Base-by-base conservation (phyloP, 306 rosid genomes). In the Dalbergia cochinchinensis region DNA sequence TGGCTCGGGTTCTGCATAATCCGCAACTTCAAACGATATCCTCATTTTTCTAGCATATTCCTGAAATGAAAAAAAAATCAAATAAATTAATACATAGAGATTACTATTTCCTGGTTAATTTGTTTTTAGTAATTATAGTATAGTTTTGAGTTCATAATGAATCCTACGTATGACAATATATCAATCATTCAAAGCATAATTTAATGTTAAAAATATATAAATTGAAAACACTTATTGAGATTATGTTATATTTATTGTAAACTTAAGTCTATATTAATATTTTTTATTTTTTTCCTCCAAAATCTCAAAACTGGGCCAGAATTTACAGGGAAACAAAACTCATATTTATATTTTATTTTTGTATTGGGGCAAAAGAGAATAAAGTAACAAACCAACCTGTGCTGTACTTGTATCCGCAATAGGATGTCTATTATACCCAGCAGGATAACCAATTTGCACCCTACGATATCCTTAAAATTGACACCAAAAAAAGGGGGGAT, bases 1-100 rank as follows among this genome's bases (percentile, higher is more conserved):
- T 58, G 98, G 93, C 72, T 79, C 82, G 50, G 98, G 98, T 0
- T 88, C 94, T 42, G 78, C 20, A 82, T 94, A 94, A 74, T 94
- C 98, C 89, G 71, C 85, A 11, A 83, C 44, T 48, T 65, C 88
- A n/a, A 65, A 73, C 83, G 37, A 53, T 18, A 44, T 34, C 73
- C 83, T 79, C 15, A 70, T 37, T 58, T 71, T 77, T 53, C 57
- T 58, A 8, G 37, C 81, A 84, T 3, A 20, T 74, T 55, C 87
- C 97, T 94, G 86, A 15, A 42, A 9, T 37, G 48, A 33, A 77
- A 83, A 77, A 69, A 74, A 2, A 72, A 44, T 54, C 35, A 45
- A 14, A 14, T 1, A 53, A 11, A 54, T 7, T 6, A 54, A 44
- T 44, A 8, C 5, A 54, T n/a, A 82, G 6, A n/a, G 1, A 71